Conservation (phyloP, 768 basidiomycete species). For the Lactifluus subvellereus region DNA sequence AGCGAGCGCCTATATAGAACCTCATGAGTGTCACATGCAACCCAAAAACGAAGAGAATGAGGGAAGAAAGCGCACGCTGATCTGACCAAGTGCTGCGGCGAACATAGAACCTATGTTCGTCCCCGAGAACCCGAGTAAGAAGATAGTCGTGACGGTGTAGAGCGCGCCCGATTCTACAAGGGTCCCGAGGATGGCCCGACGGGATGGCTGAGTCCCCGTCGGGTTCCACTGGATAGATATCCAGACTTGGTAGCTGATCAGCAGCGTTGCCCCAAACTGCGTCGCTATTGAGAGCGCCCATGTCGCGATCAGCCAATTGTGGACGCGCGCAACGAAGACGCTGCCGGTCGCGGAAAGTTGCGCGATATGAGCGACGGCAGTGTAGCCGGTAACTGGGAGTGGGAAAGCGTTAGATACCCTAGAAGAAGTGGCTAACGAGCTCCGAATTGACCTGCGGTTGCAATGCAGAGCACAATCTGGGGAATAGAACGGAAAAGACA, state of each 20-base stretch:
- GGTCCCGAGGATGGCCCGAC: constrained; percentile 11
- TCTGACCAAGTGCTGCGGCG: too few species aligned
- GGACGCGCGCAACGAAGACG: constrained; percentile 1
- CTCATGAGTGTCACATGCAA: too few species aligned
- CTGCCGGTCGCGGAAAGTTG: not conserved
- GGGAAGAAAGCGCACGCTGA: constrained; percentile 5
- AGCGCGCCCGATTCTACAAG: constrained; percentile 19
- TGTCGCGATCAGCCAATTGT: constrained; percentile 9
- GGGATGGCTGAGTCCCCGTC: too few species aligned
- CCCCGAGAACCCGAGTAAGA: constrained; percentile 7
- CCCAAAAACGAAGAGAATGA: not conserved
- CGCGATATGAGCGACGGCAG: not conserved
- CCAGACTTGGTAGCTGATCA: too few species aligned
- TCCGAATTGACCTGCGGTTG: not conserved
- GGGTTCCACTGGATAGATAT: too few species aligned
- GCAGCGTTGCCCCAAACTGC: constrained; percentile 14
- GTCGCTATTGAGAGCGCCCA: constrained; percentile 19
- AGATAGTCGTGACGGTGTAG: constrained; percentile 8
- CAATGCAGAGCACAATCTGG: not conserved
- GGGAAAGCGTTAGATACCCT: not conserved
- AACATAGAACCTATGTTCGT: constrained; percentile 7
- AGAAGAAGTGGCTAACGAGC: too few species aligned
- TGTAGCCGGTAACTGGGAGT: constrained; percentile 5
- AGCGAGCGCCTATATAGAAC: too few species aligned
- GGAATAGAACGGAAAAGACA: not conserved